Evolutionary conservation across 2,329 filamentous ascomycete species (phyloP), one percentile per base, ranked within the genome.

Genomic region (Cladorrhinum sp.): DNA sequence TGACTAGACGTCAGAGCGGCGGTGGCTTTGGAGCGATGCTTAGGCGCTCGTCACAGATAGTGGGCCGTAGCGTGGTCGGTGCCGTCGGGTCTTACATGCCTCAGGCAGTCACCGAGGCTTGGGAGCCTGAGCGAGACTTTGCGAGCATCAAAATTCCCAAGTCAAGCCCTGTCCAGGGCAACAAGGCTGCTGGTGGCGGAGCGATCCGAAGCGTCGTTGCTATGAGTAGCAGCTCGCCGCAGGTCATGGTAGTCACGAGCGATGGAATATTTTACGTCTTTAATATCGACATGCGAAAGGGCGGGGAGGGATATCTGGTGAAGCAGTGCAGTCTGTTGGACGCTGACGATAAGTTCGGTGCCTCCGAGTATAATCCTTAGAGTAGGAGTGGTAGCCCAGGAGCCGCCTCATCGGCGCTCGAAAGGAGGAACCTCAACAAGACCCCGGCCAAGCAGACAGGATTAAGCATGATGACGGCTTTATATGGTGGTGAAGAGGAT

Each of bases 211-310:
- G 92, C 66, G 93, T 99, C n/a, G 95, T 99, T 49, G 93, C 95
- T 8, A 96, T 99, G 88, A 96, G 91, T 72, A 95, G 89, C 70
- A 96, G 88, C 72, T 93, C 90, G 24, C 95, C 95, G 0, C 93
- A 98, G 70, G 91, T 99, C 53, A 98, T 99, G 93, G 91, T 98
- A 0, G 93, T 97, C 13, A 99, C 95, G 0, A 97, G 90, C 68
- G 95, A 99, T 72, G 95, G 95, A 9, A 89, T 89, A 23, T 98
- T 97, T 71, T 96, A 95, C 68, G 89, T 98, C 27, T 99, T 93
- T 76, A 93, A 91, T 66, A 92, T 99, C 58, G 93, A 99, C 73
- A 85, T 99, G 79, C 93, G 96, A 68, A 90, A 91, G 63, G 95
- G 95, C 18, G 95, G 95, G 23, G 95, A 99, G 76, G 95, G 95